Evolutionary conservation across 495 filamentous ascomycete species (phyloP).

Genomic region (Lophium mytilinum): DNA sequence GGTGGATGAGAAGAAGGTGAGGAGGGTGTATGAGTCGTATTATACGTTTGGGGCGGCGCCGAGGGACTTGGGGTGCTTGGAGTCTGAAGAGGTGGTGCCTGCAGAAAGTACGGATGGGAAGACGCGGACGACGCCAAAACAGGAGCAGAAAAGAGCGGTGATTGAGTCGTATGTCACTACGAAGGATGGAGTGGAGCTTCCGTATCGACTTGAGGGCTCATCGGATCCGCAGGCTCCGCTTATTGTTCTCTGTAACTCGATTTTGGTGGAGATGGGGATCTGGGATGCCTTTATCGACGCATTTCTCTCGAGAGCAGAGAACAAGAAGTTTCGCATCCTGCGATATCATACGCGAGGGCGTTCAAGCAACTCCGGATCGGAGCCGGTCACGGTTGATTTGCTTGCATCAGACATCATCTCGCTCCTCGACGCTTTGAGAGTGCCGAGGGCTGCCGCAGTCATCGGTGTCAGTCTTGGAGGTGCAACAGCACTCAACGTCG

Average conservation of each 20-base stretch:
- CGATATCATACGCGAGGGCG: conserved; percentile 65
- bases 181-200: conserved; percentile 55
- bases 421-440: conserved; percentile 30
- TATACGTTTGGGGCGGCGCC: conserved; percentile 71
- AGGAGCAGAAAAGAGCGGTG: conserved; percentile 35
- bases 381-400: conserved; percentile 53
- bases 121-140: conserved; percentile 42
- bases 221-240: conserved; percentile 55
- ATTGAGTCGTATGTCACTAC: conserved; percentile 61
- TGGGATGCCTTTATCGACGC: conserved; percentile 62
- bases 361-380: conserved; percentile 34
- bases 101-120: conserved; percentile 38
- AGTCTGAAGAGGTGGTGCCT: not conserved
- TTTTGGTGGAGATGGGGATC: conserved; percentile 63
- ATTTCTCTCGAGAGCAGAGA: conserved; percentile 49
- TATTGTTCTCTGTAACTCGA: conserved; percentile 66
- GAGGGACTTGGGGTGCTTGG: conserved; percentile 50
- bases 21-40: conserved; percentile 59
- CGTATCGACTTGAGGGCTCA: conserved; percentile 68
- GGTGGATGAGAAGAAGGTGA: conserved; percentile 43
- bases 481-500: conserved; percentile 61
- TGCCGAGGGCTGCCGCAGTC: conserved; percentile 34
- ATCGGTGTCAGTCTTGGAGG: conserved; percentile 74
- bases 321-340: conserved; percentile 60
- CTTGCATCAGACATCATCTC: conserved; percentile 55